Percentiles rank a stretch among this genome's conserved stretches.
Evolutionary conservation across 2,329 filamentous ascomycete species (phyloP).

Genomic region (Colletotrichum sp.): DNA sequence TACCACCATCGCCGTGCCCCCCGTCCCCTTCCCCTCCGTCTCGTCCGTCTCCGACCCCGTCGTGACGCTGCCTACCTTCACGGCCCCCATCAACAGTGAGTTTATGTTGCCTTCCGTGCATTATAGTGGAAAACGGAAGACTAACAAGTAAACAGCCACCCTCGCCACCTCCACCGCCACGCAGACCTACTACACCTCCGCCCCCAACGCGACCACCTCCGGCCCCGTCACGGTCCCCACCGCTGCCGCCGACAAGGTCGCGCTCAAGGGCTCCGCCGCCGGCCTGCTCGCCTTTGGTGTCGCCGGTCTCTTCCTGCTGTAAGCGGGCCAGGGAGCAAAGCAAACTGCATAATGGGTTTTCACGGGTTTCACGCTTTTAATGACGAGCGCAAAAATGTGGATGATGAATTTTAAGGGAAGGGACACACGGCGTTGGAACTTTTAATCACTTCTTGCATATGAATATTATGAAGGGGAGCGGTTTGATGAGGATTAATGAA

Average conservation of each 20-base stretch:
- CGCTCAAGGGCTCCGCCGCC: conserved; percentile 35
- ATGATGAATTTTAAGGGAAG: not conserved
- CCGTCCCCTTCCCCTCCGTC: not conserved
- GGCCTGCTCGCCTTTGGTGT: conserved; percentile 42
- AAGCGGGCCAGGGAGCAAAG: not conserved
- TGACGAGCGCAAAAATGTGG: not conserved
- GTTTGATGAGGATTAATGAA: not conserved
- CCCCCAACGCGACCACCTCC: conserved; percentile 31
- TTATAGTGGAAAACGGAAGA: not conserved
- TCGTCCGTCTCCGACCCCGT: not conserved
- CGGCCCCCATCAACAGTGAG: conserved; percentile 6
- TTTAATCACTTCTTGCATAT: not conserved
- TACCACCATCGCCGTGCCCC: conserved; percentile 13
- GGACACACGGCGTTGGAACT: conserved; percentile 1
- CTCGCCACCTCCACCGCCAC: conserved; percentile 7
- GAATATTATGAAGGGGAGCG: not conserved
- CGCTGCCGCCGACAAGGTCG: conserved; percentile 28
- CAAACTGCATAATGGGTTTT: not conserved
- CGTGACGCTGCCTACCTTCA: not conserved
- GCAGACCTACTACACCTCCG: conserved; percentile 15
- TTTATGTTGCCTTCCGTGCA: not conserved
- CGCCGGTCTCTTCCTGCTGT: conserved; percentile 40
- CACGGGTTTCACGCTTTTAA: not conserved
- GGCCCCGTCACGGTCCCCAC: conserved; percentile 32
- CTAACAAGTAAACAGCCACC: conserved; percentile 11